Evolutionary conservation across 768 basidiomycete genomes (phyloP), one percentile per base, ranked within the genome.

Genomic region (Leccinum sublutescens): DNA sequence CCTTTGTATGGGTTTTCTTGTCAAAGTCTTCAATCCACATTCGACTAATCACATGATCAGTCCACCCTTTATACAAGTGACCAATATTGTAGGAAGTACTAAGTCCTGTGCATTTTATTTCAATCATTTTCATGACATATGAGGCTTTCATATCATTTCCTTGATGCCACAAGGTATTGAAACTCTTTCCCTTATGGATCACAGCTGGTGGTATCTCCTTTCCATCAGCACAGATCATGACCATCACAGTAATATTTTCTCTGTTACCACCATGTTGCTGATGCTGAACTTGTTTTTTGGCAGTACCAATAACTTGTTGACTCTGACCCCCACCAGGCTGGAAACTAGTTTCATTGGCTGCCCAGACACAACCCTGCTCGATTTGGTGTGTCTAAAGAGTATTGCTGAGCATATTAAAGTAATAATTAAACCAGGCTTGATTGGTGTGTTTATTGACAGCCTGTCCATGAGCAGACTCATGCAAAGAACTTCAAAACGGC

Each of bases 221-320:
- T 0, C 81, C 78, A 68, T 78, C 74, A 0, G 74, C 75, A 64
- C 78, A 77, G 19, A 81, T 81, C 1, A 75, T 78, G 0, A 74
- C 69, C 51, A 82, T 61, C 1, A 67, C 49, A 0, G 68, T 74
- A 5, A 69, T 63, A n/a, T 67, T 72, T 50, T 74, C 65, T 1
- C 57, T 31, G 49, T 62, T 67, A 17, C 66, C 65, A 43, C 55
- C 53, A 2, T 27, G 1, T 34, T 71, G 67, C 38, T 66, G 60
- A 57, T 74, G 50, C 38, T 74, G 66, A 0, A 25, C 50, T 14
- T 54, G 53, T 6, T 27, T 50, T 23, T 14, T 8, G 5, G 31
- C 38, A 2, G 27, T 17, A 1, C 63, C 64, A 48, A 68, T 52
- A 14, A 66, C 64, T 8, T 12, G 8, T 14, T 36, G 11, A 1